A percentile compares a stretch with the other conserved stretches of the same genome.
phyloP scores from a whole-genome alignment of 108 stramenopile species.

The Epithemia pelagica region DNA sequence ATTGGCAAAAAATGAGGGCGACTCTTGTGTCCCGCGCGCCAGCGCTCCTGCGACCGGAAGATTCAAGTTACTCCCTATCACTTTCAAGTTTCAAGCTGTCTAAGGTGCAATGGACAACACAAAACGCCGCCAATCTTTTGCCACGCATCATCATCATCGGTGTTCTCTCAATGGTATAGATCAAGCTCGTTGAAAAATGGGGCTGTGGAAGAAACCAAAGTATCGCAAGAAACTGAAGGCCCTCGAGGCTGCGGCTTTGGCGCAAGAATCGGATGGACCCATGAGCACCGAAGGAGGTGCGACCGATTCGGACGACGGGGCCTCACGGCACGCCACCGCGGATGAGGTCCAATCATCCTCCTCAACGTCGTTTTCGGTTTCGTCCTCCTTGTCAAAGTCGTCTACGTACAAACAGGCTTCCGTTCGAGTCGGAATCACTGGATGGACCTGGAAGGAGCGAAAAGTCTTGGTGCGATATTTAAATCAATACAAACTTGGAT shows the following conservation, averaged over 20 bases:
- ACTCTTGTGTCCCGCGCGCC: too few relatives aligned
- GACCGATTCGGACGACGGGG: neutral
- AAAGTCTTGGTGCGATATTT: neutral
- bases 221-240: neutral
- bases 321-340: neutral
- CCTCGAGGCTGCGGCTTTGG: neutral
- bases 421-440: neutral
- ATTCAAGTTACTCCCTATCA: too few relatives aligned
- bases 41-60: too few relatives aligned
- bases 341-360: too few relatives aligned
- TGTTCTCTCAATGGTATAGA: too few relatives aligned
- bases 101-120: too few relatives aligned
- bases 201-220: neutral
- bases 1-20: too few relatives aligned
- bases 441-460: conserved; percentile 4
- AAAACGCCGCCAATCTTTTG: too few relatives aligned
- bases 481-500: neutral
- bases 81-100: too few relatives aligned
- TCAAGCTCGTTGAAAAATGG: too few relatives aligned
- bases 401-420: too few relatives aligned
- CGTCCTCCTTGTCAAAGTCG: neutral
- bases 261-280: neutral
- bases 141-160: too few relatives aligned
- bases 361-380: neutral
- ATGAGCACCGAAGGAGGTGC: neutral